phyloP scores from a whole-genome alignment of 1,139 yeast genomes.

The Candida buenavistaensis region DNA sequence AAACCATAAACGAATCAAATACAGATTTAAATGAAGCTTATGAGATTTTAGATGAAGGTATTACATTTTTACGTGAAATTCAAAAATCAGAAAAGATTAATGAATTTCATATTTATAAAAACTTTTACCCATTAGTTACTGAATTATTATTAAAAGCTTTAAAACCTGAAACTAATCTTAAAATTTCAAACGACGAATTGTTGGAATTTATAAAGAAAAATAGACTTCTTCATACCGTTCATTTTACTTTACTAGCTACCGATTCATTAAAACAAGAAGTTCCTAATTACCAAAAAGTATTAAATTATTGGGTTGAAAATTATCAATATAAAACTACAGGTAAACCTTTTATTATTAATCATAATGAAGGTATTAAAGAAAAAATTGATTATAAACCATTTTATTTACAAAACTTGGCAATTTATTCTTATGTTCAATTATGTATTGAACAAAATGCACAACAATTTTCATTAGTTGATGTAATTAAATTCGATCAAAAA shows the following conservation, averaged over 20 bases:
- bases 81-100: slow-evolving; percentile 34
- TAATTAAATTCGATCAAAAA: slow-evolving; percentile 29
- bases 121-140: slow-evolving; percentile 29
- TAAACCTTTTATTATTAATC: too few relatives aligned
- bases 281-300: not conserved
- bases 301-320: slow-evolving; percentile 6
- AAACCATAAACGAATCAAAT: slow-evolving; percentile 20
- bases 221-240: slow-evolving; percentile 28
- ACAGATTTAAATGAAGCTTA: slow-evolving; percentile 29
- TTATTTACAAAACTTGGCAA: slow-evolving; percentile 28
- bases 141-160: slow-evolving; percentile 23
- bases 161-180: slow-evolving; percentile 15
- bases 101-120: slow-evolving; percentile 22
- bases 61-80: slow-evolving; percentile 39
- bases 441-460: slow-evolving; percentile 26
- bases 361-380: not conserved
- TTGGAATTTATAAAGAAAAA: slow-evolving; percentile 29
- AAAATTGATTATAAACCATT: slow-evolving; percentile 14
- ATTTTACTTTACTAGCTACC: not conserved
- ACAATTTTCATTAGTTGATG: slow-evolving; percentile 26
- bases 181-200: slow-evolving; percentile 21
- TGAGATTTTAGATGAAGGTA: slow-evolving; percentile 45
- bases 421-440: slow-evolving; percentile 35
- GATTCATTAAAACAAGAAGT: not conserved
- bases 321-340: slow-evolving; percentile 14